A percentile compares a stretch with the other conserved stretches of the same genome.
These are phyloP conservation scores for Didymella pomorum DNA, from an alignment of 2,329 filamentous ascomycete species.

Conservation along the genomic window DNA sequence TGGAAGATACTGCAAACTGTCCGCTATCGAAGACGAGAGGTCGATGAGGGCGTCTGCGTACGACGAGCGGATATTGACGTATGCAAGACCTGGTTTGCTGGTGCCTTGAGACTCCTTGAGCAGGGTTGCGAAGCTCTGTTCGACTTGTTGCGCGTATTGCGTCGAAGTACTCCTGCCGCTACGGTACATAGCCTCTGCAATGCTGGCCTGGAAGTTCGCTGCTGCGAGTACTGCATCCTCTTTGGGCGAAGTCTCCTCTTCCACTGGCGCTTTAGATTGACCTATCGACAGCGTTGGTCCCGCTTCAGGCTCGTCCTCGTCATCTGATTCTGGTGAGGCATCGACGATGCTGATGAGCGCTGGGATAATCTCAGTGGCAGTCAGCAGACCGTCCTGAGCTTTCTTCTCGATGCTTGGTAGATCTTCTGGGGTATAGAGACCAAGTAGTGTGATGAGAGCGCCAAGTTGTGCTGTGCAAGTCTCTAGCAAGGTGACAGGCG, in stretches of 20 bases:
- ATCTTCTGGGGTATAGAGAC: conserved; percentile 58
- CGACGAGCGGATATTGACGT: conserved; percentile 61
- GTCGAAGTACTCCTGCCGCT: conserved; percentile 58
- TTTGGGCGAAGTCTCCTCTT: conserved; percentile 51
- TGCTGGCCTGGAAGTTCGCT: conserved; percentile 64
- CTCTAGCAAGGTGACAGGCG: conserved; percentile 70
- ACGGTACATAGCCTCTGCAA: conserved; percentile 66
- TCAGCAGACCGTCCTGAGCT: conserved; percentile 62
- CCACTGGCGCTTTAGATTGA: conserved; percentile 27
- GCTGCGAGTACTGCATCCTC: conserved; percentile 63
- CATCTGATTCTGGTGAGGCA: conserved; percentile 26
- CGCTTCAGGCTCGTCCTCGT: conserved; percentile 38
- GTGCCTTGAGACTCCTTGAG: conserved; percentile 56
- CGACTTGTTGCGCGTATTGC: conserved; percentile 60
- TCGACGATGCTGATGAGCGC: conserved; percentile 57
- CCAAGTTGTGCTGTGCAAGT: conserved; percentile 70
- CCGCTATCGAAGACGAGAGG: conserved; percentile 59
- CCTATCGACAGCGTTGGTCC: conserved; percentile 47
- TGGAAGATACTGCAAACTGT: conserved; percentile 28
- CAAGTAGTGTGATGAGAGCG: conserved; percentile 56
- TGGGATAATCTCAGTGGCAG: conserved; percentile 63
- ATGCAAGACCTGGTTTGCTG: conserved; percentile 58
- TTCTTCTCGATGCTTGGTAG: conserved; percentile 63
- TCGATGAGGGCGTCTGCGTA: conserved; percentile 65
- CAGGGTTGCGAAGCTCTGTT: conserved; percentile 45